Percentiles rank a stretch among this genome's conserved stretches.
Evolutionary conservation across 75 land plant species (phyloP).

Genomic region (Selaginella moellendorffii): DNA sequence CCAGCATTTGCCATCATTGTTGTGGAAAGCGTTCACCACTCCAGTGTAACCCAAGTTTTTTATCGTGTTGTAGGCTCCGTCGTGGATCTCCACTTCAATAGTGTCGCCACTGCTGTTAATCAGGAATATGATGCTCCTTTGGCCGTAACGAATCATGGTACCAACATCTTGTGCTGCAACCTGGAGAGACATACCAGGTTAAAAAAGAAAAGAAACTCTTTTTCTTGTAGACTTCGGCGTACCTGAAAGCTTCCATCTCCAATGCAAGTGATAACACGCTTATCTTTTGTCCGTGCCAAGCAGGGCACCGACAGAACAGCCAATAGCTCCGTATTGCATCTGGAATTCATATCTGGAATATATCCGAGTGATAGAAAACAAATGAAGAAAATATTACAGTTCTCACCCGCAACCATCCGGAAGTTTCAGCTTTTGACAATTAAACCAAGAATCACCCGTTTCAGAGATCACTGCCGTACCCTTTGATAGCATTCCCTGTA

Average conservation of each 20-base stretch:
- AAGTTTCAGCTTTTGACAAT: slow-evolving; percentile 76
- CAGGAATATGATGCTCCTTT: slow-evolving; percentile 6
- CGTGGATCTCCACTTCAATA: slow-evolving; percentile 5
- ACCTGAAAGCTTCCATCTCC: slow-evolving; percentile 89
- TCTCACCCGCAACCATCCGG: slow-evolving; percentile 60
- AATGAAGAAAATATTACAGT: not conserved
- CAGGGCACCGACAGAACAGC: not conserved
- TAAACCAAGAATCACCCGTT: slow-evolving; percentile 2
- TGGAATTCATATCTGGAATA: slow-evolving; percentile 54
- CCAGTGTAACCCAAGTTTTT: slow-evolving; percentile 8
- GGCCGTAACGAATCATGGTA: slow-evolving; percentile 2
- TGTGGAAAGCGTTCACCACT: slow-evolving; percentile 2
- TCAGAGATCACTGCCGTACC: no score
- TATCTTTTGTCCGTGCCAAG: slow-evolving; percentile 42
- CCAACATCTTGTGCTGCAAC: not conserved
- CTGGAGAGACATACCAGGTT: slow-evolving; percentile 1
- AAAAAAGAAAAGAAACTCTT: not conserved
- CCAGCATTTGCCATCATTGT: not conserved
- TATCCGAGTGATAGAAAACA: not conserved
- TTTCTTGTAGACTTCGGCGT: no score
- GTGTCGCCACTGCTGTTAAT: slow-evolving; percentile 1
- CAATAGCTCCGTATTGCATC: slow-evolving; percentile 51
- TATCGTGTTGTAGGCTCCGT: not conserved
- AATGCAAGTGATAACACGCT: slow-evolving; percentile 71
- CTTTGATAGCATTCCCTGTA: slow-evolving; percentile 43